phyloP scores from a whole-genome alignment of 1,284 basidiomycete species.

The Tilletiaria anomala region DNA sequence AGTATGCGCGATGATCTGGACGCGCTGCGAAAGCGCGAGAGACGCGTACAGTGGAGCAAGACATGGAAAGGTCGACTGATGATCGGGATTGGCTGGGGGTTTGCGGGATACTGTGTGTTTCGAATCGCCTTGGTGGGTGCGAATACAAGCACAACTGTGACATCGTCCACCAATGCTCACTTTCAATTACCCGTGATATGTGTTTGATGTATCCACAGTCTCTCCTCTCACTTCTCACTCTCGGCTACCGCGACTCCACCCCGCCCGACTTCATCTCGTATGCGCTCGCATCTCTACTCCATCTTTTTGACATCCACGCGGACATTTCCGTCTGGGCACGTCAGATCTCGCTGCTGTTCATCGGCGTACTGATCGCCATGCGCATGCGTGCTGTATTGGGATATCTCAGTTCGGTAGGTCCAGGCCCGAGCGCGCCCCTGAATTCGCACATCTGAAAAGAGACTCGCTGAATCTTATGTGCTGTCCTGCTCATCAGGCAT shows the following conservation, averaged over 20 bases:
- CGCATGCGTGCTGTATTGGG: conserved; percentile 40
- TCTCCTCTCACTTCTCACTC: conserved; percentile 15
- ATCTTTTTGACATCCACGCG: conserved; percentile 35
- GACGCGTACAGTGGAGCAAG: no score
- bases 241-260: conserved; percentile 14
- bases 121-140: no score
- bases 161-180: no score
- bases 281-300: conserved; percentile 30
- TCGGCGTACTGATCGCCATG: conserved; percentile 40
- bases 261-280: conserved; percentile 38
- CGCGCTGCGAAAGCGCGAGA: conserved; percentile 24
- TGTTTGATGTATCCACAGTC: no score
- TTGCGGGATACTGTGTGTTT: no score
- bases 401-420: conserved; percentile 29
- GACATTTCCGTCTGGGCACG: conserved; percentile 40
- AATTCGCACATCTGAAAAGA: neutral
- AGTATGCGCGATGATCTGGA: conserved; percentile 40
- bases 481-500: conserved; percentile 13
- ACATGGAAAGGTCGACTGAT: no score
- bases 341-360: conserved; percentile 38
- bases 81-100: no score
- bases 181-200: no score
- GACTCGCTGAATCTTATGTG: neutral
- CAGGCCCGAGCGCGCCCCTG: neutral
- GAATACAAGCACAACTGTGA: no score